These are phyloP conservation scores for Trifolium fragiferum DNA, from an alignment of 306 rosid species.

Conservation along the genomic window DNA sequence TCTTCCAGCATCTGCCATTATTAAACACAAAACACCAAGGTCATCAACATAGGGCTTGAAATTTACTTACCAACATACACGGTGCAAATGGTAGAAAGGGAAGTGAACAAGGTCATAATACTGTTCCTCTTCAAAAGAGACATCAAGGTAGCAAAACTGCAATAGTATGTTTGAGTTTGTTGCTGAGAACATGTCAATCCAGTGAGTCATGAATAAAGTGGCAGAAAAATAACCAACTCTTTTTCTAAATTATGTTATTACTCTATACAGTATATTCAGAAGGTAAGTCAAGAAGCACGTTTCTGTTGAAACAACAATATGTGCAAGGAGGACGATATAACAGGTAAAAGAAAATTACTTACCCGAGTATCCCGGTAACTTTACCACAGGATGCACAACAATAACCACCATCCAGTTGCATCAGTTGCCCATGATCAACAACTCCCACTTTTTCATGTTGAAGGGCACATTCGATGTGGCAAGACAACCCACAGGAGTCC, in stretches of 20 bases:
- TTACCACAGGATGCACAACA: slow-evolving; percentile 96
- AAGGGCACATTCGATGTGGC: slow-evolving; percentile 96
- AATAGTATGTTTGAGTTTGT: slow-evolving; percentile 4
- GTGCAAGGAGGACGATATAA: slow-evolving; percentile 27
- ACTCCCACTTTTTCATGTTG: slow-evolving; percentile 84
- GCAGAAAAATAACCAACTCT: slow-evolving; percentile 10
- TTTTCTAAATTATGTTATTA: slow-evolving; percentile 10
- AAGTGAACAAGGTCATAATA: slow-evolving; percentile 17
- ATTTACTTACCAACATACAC: slow-evolving; percentile 30
- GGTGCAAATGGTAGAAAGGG: slow-evolving; percentile 21
- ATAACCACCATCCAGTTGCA: slow-evolving; percentile 96
- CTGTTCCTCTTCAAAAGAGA: slow-evolving; percentile 25
- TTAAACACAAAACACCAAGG: slow-evolving; percentile 44
- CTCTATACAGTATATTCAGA: slow-evolving; percentile 21
- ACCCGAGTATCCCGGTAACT: slow-evolving; percentile 96
- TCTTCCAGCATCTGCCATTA: slow-evolving; percentile 84
- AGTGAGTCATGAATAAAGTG: background rate
- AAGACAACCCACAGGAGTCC: slow-evolving; percentile 88
- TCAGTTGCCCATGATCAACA: slow-evolving; percentile 87
- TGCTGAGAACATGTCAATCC: slow-evolving; percentile 19
- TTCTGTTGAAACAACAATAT: slow-evolving; percentile 13
- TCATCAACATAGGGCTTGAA: slow-evolving; percentile 39
- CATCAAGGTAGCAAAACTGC: slow-evolving; percentile 29
- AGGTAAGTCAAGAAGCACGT: slow-evolving; percentile 31
- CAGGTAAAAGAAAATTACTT: slow-evolving; percentile 46